phyloP scores from a whole-genome alignment of 148 eudicot species.

The Rhododendron mucronatum region DNA sequence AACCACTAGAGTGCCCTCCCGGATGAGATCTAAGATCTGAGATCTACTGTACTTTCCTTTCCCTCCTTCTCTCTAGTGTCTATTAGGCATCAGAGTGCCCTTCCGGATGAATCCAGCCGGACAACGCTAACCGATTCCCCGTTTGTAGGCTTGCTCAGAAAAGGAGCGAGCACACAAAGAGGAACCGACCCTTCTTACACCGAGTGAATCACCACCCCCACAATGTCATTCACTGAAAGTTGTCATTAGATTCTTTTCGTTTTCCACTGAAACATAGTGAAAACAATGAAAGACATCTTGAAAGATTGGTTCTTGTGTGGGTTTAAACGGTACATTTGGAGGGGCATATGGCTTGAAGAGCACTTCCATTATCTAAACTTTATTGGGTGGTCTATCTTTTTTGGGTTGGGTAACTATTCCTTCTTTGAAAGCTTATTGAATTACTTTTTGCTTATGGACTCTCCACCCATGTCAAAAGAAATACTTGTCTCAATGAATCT shows the following conservation, averaged over 20 bases:
- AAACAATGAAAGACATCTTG: constrained; percentile 12
- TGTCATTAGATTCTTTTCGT: neutral
- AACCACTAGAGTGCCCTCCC: too few species aligned
- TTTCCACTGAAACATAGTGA: constrained; percentile 20
- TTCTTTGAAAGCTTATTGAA: neutral
- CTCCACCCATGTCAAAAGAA: constrained; percentile 29
- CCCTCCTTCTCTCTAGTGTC: neutral
- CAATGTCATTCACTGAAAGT: neutral
- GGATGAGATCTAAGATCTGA: too few species aligned
- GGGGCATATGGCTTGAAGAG: constrained; percentile 8
- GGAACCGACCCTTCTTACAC: neutral
- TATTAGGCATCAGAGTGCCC: neutral
- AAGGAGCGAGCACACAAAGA: neutral
- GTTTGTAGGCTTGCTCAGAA: neutral
- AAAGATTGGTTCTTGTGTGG: constrained; percentile 7
- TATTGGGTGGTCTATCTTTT: constrained; percentile 1
- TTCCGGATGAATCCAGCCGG: neutral
- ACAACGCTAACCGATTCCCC: neutral
- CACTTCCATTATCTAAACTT: constrained; percentile 5
- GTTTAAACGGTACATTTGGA: constrained; percentile 4
- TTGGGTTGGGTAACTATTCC: constrained; percentile 14
- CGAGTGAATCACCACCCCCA: neutral
- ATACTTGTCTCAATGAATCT: constrained; percentile 20
- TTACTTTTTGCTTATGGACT: constrained; percentile 17
- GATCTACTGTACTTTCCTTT: neutral